Evolutionary conservation across 768 basidiomycete genomes (phyloP), one percentile per base, ranked within the genome.

Genomic region (Tulasnella sp.): DNA sequence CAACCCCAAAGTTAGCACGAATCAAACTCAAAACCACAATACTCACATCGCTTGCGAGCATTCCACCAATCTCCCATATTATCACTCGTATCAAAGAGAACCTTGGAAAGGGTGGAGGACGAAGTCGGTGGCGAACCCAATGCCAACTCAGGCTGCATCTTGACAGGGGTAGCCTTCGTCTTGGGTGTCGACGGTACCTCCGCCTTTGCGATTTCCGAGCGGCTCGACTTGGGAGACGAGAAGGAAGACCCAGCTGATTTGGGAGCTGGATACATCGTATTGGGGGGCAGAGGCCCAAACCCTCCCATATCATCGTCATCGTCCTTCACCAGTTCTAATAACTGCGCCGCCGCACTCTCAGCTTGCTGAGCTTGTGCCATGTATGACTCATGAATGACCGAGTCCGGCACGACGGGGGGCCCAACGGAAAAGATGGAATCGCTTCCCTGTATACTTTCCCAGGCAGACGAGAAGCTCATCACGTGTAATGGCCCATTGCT

Each of bases 321-420:
- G 12, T 83, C 79, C 60, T 90, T 86, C 11, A 87, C 84, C 14
- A 94, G 75, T 67, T 96, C 93, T 36, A 94, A 67, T 25, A 97
- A 70, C 48, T 88, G 78, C 66, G 89, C 84, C 0, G 93, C 93
- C 6, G 91, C 87, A 65, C 88, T 91, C 67, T 92, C 88, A 0
- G 93, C 93, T 66, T 96, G 93, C 63, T 87, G 86, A 1, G 93
- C 92, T 51, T 87, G 79, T 2, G 87, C 87, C 41, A 83, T 78
- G 63, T 94, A 68, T 29, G 83, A 89, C 65, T 94, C 92, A 65
- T 93, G 91, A 3, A 92, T 72, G 17, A 77, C 77, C 11, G 80
- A 73, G 43, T 71, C 72, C 49, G 62, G 75, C 67, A 61, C 46
- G 6, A 40, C 15, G 49, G 21, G 45, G 45, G n/a, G 39, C 7